A percentile compares a stretch with the other conserved stretches of the same genome.
Evolutionary conservation across 257 asterid genomes (phyloP).

Genomic region (Solanum acaule): DNA sequence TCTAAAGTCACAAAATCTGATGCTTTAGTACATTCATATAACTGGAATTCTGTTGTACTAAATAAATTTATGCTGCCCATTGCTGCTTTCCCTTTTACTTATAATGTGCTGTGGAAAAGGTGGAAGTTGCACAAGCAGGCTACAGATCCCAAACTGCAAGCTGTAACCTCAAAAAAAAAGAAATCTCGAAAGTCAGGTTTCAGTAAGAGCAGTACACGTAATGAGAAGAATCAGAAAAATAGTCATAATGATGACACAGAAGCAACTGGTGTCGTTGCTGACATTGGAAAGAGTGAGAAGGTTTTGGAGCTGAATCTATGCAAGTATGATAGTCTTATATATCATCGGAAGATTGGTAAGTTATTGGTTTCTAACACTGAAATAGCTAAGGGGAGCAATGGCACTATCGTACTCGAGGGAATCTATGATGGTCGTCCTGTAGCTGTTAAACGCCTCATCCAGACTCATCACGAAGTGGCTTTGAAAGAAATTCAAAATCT

Average conservation of each 20-base stretch:
- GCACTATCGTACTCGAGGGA: conserved; percentile 84
- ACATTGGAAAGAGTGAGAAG: conserved; percentile 1
- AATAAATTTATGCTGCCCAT: conserved; percentile 22
- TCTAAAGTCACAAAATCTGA: conserved; percentile 19
- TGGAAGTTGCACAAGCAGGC: conserved; percentile 14
- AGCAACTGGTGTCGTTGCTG: conserved; percentile 7
- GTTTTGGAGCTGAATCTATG: conserved; percentile 13
- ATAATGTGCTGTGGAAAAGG: conserved; percentile 3
- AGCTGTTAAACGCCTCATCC: conserved; percentile 86
- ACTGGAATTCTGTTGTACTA: conserved; percentile 31
- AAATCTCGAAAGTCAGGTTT: conserved; percentile 44
- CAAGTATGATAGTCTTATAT: conserved; percentile 4
- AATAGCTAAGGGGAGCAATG: conserved; percentile 90
- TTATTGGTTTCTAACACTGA: conserved; percentile 45
- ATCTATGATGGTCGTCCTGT: conserved; percentile 76
- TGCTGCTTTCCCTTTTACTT: conserved; percentile 19
- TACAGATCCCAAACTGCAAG: conserved; percentile 29
- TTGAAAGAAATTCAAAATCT: conserved; percentile 83
- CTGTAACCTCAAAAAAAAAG: conserved; percentile 39
- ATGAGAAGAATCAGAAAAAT: conserved; percentile 13
- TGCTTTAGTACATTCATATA: conserved; percentile 9
- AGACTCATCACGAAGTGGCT: conserved; percentile 79
- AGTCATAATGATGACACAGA: conserved; percentile 3
- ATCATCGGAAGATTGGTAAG: conserved; percentile 68
- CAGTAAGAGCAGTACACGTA: conserved; percentile 19